These are phyloP conservation scores for Aspergillus intermedius DNA, from an alignment of 2,329 filamentous ascomycete genomes.

Conservation along the genomic window DNA sequence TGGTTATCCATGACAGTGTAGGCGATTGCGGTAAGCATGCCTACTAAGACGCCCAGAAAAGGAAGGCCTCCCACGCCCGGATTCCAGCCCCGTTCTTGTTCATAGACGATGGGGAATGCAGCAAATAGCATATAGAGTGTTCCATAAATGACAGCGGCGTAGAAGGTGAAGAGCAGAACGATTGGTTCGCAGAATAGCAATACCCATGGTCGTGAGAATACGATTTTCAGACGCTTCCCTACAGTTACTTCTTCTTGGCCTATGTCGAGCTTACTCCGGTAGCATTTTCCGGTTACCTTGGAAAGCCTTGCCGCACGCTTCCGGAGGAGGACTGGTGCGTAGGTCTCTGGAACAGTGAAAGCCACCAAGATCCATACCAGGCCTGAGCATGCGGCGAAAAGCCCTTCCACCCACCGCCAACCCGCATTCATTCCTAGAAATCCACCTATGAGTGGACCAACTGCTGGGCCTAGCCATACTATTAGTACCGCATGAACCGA, in stretches of 20 bases:
- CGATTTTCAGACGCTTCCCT: constrained; percentile 33
- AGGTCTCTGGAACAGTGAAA: constrained; percentile 24
- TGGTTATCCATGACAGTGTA: constrained; percentile 31
- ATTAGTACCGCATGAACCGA: background rate
- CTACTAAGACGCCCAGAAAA: constrained; percentile 39
- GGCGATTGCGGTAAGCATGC: constrained; percentile 26
- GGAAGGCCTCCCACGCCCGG: constrained; percentile 39
- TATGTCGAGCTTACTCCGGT: constrained; percentile 24
- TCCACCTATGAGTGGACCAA: constrained; percentile 57
- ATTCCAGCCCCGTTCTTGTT: constrained; percentile 36
- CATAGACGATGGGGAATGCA: constrained; percentile 43
- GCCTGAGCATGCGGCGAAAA: constrained; percentile 56
- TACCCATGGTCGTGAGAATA: constrained; percentile 39
- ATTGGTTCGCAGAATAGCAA: constrained; percentile 44
- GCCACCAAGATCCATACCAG: constrained; percentile 40
- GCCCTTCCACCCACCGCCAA: constrained; percentile 60
- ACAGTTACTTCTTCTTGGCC: constrained; percentile 3
- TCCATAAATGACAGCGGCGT: constrained; percentile 43
- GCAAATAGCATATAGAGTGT: constrained; percentile 45
- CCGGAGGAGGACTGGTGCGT: constrained; percentile 43
- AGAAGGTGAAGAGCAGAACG: constrained; percentile 38
- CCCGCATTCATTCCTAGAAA: constrained; percentile 56
- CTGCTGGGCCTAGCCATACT: constrained; percentile 44
- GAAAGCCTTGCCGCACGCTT: constrained; percentile 40
- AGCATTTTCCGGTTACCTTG: constrained; percentile 42